phyloP scores from a whole-genome alignment of 2,329 filamentous ascomycete species.

The Aspergillus sp. region DNA sequence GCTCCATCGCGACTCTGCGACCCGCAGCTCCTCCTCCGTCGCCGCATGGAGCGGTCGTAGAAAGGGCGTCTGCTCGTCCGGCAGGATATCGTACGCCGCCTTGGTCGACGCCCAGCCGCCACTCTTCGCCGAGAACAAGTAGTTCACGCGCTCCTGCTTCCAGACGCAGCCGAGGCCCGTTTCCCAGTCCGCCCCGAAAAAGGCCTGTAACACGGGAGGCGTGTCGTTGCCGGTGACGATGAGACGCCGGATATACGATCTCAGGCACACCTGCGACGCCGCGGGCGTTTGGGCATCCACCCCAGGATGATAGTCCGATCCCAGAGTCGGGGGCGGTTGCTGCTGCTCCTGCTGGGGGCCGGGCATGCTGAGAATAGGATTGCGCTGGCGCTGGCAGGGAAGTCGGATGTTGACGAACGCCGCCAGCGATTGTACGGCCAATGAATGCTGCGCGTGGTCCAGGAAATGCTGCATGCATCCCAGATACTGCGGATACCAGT shows the following conservation, averaged over 20 bases:
- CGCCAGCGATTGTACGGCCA: slow-evolving; percentile 78
- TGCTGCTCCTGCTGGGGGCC: slow-evolving; percentile 28
- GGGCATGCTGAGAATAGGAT: slow-evolving; percentile 41
- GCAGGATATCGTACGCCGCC: slow-evolving; percentile 80
- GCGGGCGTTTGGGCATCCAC: not conserved
- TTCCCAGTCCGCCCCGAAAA: slow-evolving; percentile 88
- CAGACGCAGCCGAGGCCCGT: slow-evolving; percentile 77
- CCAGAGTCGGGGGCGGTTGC: slow-evolving; percentile 24
- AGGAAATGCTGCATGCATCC: slow-evolving; percentile 86
- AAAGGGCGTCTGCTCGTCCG: slow-evolving; percentile 82
- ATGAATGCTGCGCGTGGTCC: slow-evolving; percentile 79
- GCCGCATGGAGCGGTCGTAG: slow-evolving; percentile 74
- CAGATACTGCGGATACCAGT: slow-evolving; percentile 88
- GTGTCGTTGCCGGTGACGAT: slow-evolving; percentile 91
- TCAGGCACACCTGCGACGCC: slow-evolving; percentile 58
- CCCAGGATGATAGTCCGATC: not conserved
- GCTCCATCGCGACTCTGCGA: slow-evolving; percentile 82
- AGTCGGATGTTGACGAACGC: slow-evolving; percentile 90
- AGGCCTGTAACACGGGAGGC: slow-evolving; percentile 78
- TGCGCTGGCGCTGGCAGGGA: slow-evolving; percentile 69
- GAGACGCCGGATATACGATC: slow-evolving; percentile 87
- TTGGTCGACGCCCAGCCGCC: slow-evolving; percentile 87
- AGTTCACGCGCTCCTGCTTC: slow-evolving; percentile 87
- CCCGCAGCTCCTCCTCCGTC: slow-evolving; percentile 74
- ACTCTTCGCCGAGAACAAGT: slow-evolving; percentile 91